phyloP scores from a whole-genome alignment of 106 monocot species.

The Iris macrosiphon region DNA sequence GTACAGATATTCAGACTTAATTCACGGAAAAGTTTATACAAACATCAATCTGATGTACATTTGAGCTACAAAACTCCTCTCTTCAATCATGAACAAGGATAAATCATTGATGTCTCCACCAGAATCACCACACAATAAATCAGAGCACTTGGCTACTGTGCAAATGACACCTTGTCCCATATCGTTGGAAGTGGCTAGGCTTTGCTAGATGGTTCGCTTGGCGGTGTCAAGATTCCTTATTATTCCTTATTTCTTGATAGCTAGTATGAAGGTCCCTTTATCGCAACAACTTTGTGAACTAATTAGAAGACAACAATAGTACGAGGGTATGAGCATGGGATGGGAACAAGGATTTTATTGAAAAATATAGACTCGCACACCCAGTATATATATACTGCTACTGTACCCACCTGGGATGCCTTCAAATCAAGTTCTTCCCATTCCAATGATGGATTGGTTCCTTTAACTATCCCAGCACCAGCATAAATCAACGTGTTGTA shows the following conservation, averaged over 20 bases:
- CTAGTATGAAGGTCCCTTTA: conserved; percentile 16
- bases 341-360: background rate
- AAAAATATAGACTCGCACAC: background rate
- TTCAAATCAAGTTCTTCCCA: conserved; percentile 87
- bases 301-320: conserved; percentile 1
- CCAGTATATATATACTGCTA: no score
- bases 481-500: conserved; percentile 60
- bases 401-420: conserved; percentile 67
- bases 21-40: no score
- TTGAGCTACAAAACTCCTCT: no score
- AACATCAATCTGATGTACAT: no score
- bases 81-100: no score
- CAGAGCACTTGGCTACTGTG: no score
- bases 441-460: conserved; percentile 76
- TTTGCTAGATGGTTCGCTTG: conserved; percentile 1
- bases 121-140: no score
- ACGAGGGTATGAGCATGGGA: background rate
- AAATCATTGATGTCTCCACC: no score
- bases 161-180: no score
- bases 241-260: conserved; percentile 17
- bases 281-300: conserved; percentile 76
- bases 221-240: conserved; percentile 18
- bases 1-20: no score
- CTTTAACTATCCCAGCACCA: conserved; percentile 80
- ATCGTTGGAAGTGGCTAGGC: no score